These are phyloP conservation scores for Malus sieversii DNA, from an alignment of 306 rosid species.

Conservation along the genomic window DNA sequence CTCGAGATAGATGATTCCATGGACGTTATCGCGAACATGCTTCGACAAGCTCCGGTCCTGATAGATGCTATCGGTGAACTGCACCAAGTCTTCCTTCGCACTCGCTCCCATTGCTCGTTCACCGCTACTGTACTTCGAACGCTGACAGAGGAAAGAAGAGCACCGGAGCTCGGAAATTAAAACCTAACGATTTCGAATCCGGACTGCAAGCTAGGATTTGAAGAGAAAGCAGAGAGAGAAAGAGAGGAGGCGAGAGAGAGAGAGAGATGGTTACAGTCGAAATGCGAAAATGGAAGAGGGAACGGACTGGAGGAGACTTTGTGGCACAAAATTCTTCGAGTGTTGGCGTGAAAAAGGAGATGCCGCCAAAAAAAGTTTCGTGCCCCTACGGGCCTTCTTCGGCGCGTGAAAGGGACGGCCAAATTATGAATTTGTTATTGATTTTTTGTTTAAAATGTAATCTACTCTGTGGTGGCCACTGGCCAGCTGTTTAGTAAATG, in stretches of 20 bases:
- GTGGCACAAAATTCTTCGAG: neutral
- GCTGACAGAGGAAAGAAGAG: neutral
- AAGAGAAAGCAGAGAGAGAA: neutral
- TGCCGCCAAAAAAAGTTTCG: constrained; percentile 27
- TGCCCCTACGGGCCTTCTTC: neutral
- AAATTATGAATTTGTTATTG: neutral
- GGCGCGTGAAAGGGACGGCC: constrained; percentile 7
- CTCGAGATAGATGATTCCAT: constrained; percentile 62
- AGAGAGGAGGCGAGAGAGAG: neutral
- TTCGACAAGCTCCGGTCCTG: constrained; percentile 36
- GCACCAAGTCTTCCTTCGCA: neutral
- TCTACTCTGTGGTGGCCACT: neutral
- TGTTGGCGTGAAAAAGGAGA: neutral
- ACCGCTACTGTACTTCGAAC: neutral
- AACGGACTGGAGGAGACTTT: neutral
- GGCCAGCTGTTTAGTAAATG: no score
- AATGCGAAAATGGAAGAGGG: neutral
- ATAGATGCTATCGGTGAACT: neutral
- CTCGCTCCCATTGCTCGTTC: constrained; percentile 26
- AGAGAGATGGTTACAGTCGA: neutral
- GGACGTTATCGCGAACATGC: constrained; percentile 64
- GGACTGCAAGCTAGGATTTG: neutral
- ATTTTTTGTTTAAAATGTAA: neutral
- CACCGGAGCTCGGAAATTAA: neutral
- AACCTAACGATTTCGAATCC: neutral